Conservation (phyloP, 768 basidiomycete genomes). For the Candolleomyces aberdarensis region DNA sequence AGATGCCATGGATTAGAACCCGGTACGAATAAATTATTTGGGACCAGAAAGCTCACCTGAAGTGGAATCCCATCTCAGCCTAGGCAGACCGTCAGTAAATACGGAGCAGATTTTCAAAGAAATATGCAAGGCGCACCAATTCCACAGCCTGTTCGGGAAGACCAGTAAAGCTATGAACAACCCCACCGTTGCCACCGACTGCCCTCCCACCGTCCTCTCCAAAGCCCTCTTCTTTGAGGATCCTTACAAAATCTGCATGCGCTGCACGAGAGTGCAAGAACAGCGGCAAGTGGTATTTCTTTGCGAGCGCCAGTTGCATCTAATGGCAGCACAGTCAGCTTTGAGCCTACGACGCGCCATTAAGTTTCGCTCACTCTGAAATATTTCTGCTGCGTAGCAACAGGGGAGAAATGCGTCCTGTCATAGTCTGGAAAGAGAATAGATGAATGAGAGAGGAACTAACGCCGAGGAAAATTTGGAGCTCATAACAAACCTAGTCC, state of each 20-base stretch:
- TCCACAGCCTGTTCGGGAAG: conserved; percentile 58
- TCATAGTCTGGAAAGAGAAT: conserved; percentile 60
- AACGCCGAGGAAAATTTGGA: background rate
- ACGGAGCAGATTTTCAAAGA: background rate
- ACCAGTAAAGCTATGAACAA: conserved; percentile 84
- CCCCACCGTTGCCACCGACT: conserved; percentile 64
- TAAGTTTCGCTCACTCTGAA: conserved; percentile 47
- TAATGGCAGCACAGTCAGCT: conserved; percentile 5
- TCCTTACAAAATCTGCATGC: conserved; percentile 63
- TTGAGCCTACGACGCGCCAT: background rate
- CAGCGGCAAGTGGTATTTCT: conserved; percentile 69
- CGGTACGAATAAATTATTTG: background rate
- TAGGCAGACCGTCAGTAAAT: conserved; percentile 20
- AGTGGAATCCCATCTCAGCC: conserved; percentile 72
- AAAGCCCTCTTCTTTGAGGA: conserved; percentile 66
- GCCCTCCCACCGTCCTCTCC: conserved; percentile 49
- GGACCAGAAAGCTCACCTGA: conserved; percentile 36
- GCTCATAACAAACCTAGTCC: conserved; percentile 54
- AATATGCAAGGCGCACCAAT: conserved; percentile 37
- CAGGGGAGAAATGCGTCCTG: conserved; percentile 59
- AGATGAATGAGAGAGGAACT: background rate
- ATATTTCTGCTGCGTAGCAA: conserved; percentile 56
- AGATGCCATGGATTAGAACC: background rate
- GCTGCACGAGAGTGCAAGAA: conserved; percentile 83
- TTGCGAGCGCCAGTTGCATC: conserved; percentile 61